Evolutionary conservation across 768 basidiomycete genomes (phyloP).

Genomic region (Glaciozyma martinii): DNA sequence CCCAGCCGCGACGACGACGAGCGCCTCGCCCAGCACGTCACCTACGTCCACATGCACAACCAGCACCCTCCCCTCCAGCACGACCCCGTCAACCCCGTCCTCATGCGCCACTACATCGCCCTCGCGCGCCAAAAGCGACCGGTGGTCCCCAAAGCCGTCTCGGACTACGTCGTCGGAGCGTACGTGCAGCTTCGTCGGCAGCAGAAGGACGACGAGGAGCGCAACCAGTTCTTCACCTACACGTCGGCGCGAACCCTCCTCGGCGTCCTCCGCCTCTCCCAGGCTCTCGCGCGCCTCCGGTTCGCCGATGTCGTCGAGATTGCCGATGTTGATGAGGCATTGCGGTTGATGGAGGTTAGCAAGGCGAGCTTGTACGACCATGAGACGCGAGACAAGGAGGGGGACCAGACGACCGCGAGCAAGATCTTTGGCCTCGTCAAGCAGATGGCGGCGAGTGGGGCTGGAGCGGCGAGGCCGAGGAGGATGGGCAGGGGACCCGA

Average conservation of each 20-base stretch:
- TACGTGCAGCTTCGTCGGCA: slow-evolving; percentile 91
- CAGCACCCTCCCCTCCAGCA: slow-evolving; percentile 71
- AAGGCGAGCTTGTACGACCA: slow-evolving; percentile 84
- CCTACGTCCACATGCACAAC: slow-evolving; percentile 95
- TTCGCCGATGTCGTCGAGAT: slow-evolving; percentile 70
- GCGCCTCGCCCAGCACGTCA: slow-evolving; percentile 90
- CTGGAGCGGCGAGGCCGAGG: slow-evolving; percentile 20
- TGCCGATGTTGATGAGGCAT: slow-evolving; percentile 88
- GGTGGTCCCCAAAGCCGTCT: slow-evolving; percentile 76
- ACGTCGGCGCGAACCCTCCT: slow-evolving; percentile 93
- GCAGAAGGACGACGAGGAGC: slow-evolving; percentile 79
- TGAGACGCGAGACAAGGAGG: slow-evolving; percentile 61
- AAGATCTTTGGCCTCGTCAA: slow-evolving; percentile 88
- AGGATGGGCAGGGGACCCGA: slow-evolving; percentile 36
- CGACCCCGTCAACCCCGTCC: slow-evolving; percentile 71
- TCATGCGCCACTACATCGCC: slow-evolving; percentile 96
- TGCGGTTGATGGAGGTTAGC: slow-evolving; percentile 92
- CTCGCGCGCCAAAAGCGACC: slow-evolving; percentile 79
- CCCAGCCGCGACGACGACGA: slow-evolving; percentile 92
- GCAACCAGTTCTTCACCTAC: slow-evolving; percentile 83
- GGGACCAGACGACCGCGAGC: slow-evolving; percentile 68
- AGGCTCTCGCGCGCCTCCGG: slow-evolving; percentile 86
- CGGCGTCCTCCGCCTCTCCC: slow-evolving; percentile 84
- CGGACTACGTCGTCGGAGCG: slow-evolving; percentile 84
- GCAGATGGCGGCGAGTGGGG: slow-evolving; percentile 52